These are phyloP conservation scores for Arthrobotrys sinensis DNA, from an alignment of 2,329 filamentous ascomycete genomes.

Conservation along the genomic window DNA sequence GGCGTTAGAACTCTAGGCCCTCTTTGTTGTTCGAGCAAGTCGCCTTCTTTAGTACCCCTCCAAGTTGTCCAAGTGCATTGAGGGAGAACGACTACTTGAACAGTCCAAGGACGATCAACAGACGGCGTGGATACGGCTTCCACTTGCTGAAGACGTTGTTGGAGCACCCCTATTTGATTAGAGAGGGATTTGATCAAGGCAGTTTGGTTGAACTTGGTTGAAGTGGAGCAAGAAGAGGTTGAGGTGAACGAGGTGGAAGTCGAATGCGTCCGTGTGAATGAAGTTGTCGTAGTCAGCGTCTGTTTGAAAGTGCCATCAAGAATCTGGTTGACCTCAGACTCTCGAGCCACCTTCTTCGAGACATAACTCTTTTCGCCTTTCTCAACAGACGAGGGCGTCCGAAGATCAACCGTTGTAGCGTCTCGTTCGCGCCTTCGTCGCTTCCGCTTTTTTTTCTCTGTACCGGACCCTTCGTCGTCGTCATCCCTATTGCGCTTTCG, in stretches of 20 bases:
- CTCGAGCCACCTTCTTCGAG: constrained; percentile 40
- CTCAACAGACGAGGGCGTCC: constrained; percentile 36
- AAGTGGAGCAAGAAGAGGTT: constrained; percentile 43
- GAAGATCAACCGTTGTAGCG: constrained; percentile 24
- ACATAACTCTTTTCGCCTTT: constrained; percentile 36
- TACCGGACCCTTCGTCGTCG: constrained; percentile 35
- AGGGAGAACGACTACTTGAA: constrained; percentile 62
- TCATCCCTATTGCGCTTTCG: constrained; percentile 44
- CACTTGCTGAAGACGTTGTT: constrained; percentile 60
- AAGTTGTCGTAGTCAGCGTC: constrained; percentile 52
- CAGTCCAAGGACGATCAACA: constrained; percentile 61
- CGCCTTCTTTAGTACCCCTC: constrained; percentile 43
- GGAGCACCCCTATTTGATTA: constrained; percentile 55
- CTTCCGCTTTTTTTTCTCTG: constrained; percentile 38
- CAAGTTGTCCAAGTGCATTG: constrained; percentile 57
- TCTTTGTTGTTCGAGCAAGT: constrained; percentile 36
- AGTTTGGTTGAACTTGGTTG: constrained; percentile 37
- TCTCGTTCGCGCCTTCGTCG: constrained; percentile 33
- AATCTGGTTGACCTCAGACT: constrained; percentile 51
- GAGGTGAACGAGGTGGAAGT: constrained; percentile 57
- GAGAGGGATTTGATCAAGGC: constrained; percentile 52
- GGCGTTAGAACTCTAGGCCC: constrained; percentile 39
- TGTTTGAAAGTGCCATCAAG: constrained; percentile 49
- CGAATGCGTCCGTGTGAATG: constrained; percentile 56
- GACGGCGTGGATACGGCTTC: constrained; percentile 60